Conservation (phyloP, 371 early-diverging fungal genomes). For the Mortierella sp. region DNA sequence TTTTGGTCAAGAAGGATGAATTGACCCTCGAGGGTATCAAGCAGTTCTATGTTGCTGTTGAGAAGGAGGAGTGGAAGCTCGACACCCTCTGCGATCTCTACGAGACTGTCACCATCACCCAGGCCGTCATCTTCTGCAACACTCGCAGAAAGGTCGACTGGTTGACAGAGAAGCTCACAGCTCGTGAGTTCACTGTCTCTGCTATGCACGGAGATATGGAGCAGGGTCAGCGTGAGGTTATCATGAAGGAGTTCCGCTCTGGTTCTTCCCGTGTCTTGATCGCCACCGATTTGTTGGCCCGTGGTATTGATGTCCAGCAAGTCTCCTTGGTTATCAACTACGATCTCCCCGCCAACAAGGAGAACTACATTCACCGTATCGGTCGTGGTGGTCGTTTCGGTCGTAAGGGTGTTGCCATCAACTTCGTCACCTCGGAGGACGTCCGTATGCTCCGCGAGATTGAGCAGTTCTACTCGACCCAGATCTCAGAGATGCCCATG, state of each 20-base stretch:
- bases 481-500: conserved; percentile 96
- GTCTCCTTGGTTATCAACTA: conserved; percentile 99
- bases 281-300: conserved; percentile 98
- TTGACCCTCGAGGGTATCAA: conserved; percentile 94
- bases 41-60: conserved; percentile 95
- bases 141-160: conserved; percentile 95
- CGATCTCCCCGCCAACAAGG: conserved; percentile 96
- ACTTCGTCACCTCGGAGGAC: conserved; percentile 97
- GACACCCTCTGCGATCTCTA: conserved; percentile 94
- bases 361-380: conserved; percentile 98
- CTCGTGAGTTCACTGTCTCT: conserved; percentile 92
- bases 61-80: conserved; percentile 91
- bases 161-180: conserved; percentile 85
- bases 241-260: conserved; percentile 97
- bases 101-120: conserved; percentile 91
- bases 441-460: conserved; percentile 88
- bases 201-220: conserved; percentile 97
- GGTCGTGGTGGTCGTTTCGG: conserved; percentile 99
- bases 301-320: conserved; percentile 99
- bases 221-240: conserved; percentile 95
- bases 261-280: conserved; percentile 97
- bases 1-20: conserved; percentile 97
- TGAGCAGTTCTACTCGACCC: conserved; percentile 98
- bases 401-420: conserved; percentile 99
- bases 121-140: conserved; percentile 97